Conservation (phyloP, 306 rosid genomes). For the Vigna radiata region DNA sequence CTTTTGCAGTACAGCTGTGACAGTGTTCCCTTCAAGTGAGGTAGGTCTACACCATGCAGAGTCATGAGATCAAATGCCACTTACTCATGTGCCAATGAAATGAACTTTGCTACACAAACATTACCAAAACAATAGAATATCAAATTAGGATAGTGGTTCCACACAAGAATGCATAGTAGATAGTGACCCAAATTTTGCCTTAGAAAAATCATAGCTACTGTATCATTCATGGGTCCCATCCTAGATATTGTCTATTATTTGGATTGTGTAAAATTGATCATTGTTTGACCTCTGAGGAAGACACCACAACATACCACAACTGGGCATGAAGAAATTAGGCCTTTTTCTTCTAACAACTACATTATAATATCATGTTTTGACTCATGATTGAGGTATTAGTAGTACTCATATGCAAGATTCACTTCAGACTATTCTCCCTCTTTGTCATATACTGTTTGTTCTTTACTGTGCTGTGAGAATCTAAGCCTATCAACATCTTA, state of each 20-base stretch:
- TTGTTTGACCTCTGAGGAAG: constrained; percentile 53
- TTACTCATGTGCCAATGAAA: constrained; percentile 18
- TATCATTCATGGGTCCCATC: constrained; percentile 45
- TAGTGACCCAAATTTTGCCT: constrained; percentile 25
- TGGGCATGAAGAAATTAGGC: constrained; percentile 43
- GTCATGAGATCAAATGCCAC: constrained; percentile 36
- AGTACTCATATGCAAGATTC: constrained; percentile 31
- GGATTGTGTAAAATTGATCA: constrained; percentile 45
- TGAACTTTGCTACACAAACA: constrained; percentile 11
- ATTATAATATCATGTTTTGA: constrained; percentile 29
- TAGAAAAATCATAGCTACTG: constrained; percentile 11
- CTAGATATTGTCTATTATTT: constrained; percentile 53
- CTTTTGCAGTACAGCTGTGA: constrained; percentile 52
- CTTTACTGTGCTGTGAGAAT: constrained; percentile 40
- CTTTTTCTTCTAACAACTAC: constrained; percentile 44
- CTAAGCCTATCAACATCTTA: constrained; percentile 15
- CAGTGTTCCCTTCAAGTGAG: constrained; percentile 36
- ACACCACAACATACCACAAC: constrained; percentile 43
- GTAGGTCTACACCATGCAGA: constrained; percentile 29
- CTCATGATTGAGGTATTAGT: constrained; percentile 44
- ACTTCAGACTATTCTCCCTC: constrained; percentile 25
- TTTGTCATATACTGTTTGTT: constrained; percentile 52
- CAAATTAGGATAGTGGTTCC: constrained; percentile 37
- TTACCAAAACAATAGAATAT: constrained; percentile 22
- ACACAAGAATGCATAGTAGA: constrained; percentile 31